phyloP scores from a whole-genome alignment of 108 stramenopile genomes.

The Stephanodiscus triporus region DNA sequence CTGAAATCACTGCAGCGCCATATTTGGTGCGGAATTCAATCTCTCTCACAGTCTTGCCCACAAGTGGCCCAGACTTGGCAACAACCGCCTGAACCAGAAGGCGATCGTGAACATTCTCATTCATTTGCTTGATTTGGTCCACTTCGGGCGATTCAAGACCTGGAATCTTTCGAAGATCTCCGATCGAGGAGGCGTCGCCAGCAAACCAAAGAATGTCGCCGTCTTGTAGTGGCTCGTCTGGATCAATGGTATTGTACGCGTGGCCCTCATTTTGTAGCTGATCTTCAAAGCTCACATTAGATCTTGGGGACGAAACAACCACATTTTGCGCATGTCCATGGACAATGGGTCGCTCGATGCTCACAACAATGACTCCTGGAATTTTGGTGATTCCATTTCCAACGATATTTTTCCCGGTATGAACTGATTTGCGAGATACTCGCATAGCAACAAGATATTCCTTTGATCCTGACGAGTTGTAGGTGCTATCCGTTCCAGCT shows the following conservation, averaged over 20 bases:
- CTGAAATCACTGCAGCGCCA: slow-evolving; percentile 88
- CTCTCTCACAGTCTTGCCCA: slow-evolving; percentile 77
- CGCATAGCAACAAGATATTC: slow-evolving; percentile 84
- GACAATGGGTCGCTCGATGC: slow-evolving; percentile 69
- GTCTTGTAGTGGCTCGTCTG: slow-evolving; percentile 64
- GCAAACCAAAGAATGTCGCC: slow-evolving; percentile 77
- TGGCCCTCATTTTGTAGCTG: neutral
- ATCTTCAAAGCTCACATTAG: neutral
- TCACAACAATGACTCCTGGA: slow-evolving; percentile 73
- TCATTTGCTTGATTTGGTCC: slow-evolving; percentile 74
- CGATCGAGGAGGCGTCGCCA: slow-evolving; percentile 55
- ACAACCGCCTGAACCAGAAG: slow-evolving; percentile 87
- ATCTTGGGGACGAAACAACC: too few relatives aligned
- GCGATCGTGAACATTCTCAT: slow-evolving; percentile 75
- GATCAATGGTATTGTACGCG: slow-evolving; percentile 14
- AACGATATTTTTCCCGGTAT: slow-evolving; percentile 53
- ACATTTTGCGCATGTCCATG: neutral
- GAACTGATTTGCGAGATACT: slow-evolving; percentile 60
- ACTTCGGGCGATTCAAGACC: slow-evolving; percentile 68
- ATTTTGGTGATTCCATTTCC: slow-evolving; percentile 70
- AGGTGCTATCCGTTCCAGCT: slow-evolving; percentile 21
- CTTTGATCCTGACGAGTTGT: slow-evolving; percentile 16
- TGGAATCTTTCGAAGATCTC: slow-evolving; percentile 76
- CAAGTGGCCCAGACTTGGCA: slow-evolving; percentile 75
- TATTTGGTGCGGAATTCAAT: slow-evolving; percentile 73